Evolutionary conservation across 805 yeast species (phyloP).

Genomic region (Kodamaea laetipori): DNA sequence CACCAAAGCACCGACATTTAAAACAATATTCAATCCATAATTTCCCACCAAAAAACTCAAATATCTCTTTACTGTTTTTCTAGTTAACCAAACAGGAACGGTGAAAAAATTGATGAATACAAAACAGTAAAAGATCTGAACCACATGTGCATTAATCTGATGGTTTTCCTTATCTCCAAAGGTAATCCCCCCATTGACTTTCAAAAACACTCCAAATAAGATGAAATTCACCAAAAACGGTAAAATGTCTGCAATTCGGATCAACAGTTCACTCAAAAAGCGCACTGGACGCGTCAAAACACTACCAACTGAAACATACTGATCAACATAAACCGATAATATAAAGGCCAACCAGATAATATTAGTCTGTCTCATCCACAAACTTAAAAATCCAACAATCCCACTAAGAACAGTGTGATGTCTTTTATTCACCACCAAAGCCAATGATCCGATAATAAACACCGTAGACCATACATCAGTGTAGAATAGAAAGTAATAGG

Average conservation of each 20-base stretch:
- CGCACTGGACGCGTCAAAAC: constrained; percentile 25
- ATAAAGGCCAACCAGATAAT: constrained; percentile 80
- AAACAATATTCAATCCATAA: constrained; percentile 19
- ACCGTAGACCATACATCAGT: constrained; percentile 94
- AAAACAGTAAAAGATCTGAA: constrained; percentile 79
- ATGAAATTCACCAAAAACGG: constrained; percentile 59
- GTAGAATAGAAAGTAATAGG: constrained; percentile 78
- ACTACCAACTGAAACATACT: constrained; percentile 19
- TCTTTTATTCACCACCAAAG: constrained; percentile 39
- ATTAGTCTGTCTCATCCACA: constrained; percentile 87
- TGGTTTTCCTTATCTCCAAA: constrained; percentile 93
- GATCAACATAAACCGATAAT: constrained; percentile 55
- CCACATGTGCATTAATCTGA: constrained; percentile 65
- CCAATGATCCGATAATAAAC: constrained; percentile 57
- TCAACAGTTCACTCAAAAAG: constrained; percentile 16
- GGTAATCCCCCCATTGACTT: constrained; percentile 79
- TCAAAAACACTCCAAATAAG: constrained; percentile 58
- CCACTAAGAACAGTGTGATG: constrained; percentile 42
- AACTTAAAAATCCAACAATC: constrained; percentile 58
- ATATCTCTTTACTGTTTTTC: constrained; percentile 43
- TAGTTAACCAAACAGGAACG: constrained; percentile 71
- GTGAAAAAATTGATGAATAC: constrained; percentile 66
- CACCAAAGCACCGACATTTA: constrained; percentile 19
- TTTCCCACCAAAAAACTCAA: constrained; percentile 26
- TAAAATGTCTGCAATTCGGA: constrained; percentile 27